These are phyloP conservation scores for Pilatotrama ljubarskyi DNA, from an alignment of 768 basidiomycete species.

Conservation along the genomic window DNA sequence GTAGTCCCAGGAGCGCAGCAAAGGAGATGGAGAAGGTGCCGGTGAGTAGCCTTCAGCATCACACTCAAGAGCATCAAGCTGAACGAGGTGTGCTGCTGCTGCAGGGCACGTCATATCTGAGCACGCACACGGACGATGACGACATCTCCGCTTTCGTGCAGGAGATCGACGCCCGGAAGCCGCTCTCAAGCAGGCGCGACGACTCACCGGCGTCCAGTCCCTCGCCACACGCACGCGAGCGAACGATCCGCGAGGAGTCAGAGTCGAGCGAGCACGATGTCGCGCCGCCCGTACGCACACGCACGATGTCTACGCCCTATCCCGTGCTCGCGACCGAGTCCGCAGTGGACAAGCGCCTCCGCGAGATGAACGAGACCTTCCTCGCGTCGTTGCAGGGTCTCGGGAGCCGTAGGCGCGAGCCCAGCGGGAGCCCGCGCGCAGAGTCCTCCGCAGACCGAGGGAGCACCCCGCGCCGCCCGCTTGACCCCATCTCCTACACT, in stretches of 20 bases:
- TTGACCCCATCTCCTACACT: conserved; percentile 1
- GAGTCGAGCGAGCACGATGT: conserved; percentile 8
- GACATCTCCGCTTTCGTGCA: conserved; percentile 78
- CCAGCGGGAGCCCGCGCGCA: conserved; percentile 15
- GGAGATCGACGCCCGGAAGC: conserved; percentile 71
- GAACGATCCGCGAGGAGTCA: conserved; percentile 6
- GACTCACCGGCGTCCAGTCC: conserved; percentile 15
- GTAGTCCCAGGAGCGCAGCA: conserved; percentile 42
- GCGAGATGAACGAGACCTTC: conserved; percentile 69
- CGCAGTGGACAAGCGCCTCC: conserved; percentile 65
- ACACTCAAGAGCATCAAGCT: neutral
- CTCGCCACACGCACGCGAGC: conserved; percentile 6
- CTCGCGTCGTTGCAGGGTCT: conserved; percentile 63
- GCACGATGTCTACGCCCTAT: conserved; percentile 34
- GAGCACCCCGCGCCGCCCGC: neutral
- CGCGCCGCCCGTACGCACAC: conserved; percentile 13
- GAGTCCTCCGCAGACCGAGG: neutral
- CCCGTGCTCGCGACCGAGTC: conserved; percentile 65
- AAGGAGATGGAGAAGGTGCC: conserved; percentile 26
- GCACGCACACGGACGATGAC: conserved; percentile 63
- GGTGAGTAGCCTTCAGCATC: conserved; percentile 1
- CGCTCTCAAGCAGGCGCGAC: conserved; percentile 39
- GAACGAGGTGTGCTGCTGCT: conserved; percentile 9
- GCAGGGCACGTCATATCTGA: conserved; percentile 46
- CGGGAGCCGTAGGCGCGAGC: conserved; percentile 34